phyloP scores from a whole-genome alignment of 257 asterid species.

The Solanum boliviense region DNA sequence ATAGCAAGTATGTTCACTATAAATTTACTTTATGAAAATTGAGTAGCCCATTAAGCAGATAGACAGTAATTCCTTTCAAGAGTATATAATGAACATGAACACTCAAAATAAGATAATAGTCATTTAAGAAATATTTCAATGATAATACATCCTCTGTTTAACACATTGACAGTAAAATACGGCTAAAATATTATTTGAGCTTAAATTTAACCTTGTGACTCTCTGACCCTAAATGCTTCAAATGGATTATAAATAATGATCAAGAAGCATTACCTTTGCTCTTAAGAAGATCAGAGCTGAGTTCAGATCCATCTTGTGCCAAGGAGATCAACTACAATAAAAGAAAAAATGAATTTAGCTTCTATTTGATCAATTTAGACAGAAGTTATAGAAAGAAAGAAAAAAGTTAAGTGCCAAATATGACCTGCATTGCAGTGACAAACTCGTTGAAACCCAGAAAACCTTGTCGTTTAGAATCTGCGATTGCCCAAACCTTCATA shows the following conservation, averaged over 20 bases:
- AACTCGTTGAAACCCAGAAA: conserved; percentile 76
- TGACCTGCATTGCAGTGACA: conserved; percentile 87
- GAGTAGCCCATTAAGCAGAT: neutral
- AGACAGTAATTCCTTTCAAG: neutral
- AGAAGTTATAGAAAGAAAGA: neutral
- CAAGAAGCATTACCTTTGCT: conserved; percentile 35
- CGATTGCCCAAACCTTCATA: conserved; percentile 84
- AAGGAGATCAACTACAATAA: conserved; percentile 58
- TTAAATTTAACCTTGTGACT: neutral
- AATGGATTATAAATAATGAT: conserved; percentile 11
- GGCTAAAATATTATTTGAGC: neutral
- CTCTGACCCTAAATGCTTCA: neutral
- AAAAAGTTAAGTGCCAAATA: neutral
- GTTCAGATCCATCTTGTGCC: conserved; percentile 75
- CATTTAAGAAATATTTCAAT: neutral
- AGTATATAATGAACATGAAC: neutral
- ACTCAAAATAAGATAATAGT: neutral
- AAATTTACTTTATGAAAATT: neutral
- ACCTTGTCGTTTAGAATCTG: conserved; percentile 85
- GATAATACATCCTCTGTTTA: neutral
- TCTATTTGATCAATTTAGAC: neutral
- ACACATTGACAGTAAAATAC: neutral
- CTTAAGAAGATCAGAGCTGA: conserved; percentile 41
- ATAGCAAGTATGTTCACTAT: neutral
- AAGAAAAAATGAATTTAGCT: neutral